Base-by-base conservation (phyloP, 139 green algal genomes). In the Microglena sp. region DNA sequence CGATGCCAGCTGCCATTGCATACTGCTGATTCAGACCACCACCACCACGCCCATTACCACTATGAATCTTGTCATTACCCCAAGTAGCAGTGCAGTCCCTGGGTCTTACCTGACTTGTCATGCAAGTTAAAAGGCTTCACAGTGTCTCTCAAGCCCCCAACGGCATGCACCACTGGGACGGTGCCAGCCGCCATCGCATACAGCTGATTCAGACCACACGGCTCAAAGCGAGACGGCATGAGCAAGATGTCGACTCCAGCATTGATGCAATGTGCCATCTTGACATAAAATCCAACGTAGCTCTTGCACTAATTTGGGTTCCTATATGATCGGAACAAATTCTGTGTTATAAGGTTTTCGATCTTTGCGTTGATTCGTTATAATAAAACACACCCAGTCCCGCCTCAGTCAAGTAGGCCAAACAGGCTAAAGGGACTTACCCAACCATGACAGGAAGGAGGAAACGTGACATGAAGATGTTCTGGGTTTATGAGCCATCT, bases 161-260 rank as follows among this genome's bases (percentile, higher is more conserved):
- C 94, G 61, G 82, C 80, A 68, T 95, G 87, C 61, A 87, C 91
- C 22, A 99, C 80, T 4, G 92, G 92, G 28, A 97, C 84, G 11
- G 93, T 96, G 60, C 94, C 94, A 69, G 98, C 98, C 1, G 84
- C 79, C 90, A 98, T 96, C 28, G 93, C 93, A 46, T 98, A 97
- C 59, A 97, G 73, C 84, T 71, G 66, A 58, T 77, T 77, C n/a
- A 77, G 70, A 45, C 87, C 87, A 71, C 92, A 98, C 26, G 92
- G 87, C 80, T 93, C 87, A 64, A 93, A 95, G 35, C 89, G 75
- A 3, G 79, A 89, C 8, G 89, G 90, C 89, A 99, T 97, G 24
- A 96, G 83, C 54, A 90, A 70, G 15, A 90, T 71, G 72, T 90
- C 83, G 1, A 30, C 60, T n/a, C 67, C 87, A 0, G 90, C 90